These are phyloP conservation scores for Clausena lansium DNA, from an alignment of 345 rosid genomes.

Conservation along the genomic window DNA sequence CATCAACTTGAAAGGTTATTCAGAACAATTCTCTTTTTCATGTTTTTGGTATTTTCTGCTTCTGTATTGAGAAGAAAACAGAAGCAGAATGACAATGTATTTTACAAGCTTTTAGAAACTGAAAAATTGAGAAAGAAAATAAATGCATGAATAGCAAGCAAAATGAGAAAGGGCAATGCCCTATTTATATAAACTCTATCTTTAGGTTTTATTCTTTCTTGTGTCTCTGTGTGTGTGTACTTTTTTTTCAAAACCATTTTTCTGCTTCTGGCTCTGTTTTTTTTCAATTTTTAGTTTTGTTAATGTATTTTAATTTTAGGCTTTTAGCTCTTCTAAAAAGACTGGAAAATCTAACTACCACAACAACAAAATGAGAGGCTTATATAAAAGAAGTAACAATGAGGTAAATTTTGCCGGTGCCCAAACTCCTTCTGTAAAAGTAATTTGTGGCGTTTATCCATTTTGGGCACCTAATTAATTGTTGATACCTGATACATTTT, in stretches of 20 bases:
- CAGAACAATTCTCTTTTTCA: not conserved
- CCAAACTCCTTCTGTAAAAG: not conserved
- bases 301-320: not conserved
- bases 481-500: not conserved
- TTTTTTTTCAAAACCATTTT: not conserved
- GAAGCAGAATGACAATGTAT: slow-evolving; percentile 26
- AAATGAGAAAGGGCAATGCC: slow-evolving; percentile 29
- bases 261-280: not conserved
- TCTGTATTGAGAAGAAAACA: slow-evolving; percentile 27
- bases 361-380: slow-evolving; percentile 26
- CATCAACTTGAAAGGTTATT: too few species aligned
- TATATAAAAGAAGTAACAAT: not conserved
- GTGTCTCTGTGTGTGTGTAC: not conserved
- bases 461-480: not conserved
- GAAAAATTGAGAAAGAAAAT: slow-evolving; percentile 18
- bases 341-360: slow-evolving; percentile 8
- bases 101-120: not conserved
- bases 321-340: not conserved
- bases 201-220: not conserved
- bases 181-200: slow-evolving; percentile 29
- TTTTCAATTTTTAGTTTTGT: not conserved
- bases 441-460: not conserved
- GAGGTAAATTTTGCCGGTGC: not conserved
- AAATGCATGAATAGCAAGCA: slow-evolving; percentile 15
- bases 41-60: slow-evolving; percentile 2